Evolutionary conservation across 129 eudicot species (phyloP).

Genomic region (Pittosporum tobira): DNA sequence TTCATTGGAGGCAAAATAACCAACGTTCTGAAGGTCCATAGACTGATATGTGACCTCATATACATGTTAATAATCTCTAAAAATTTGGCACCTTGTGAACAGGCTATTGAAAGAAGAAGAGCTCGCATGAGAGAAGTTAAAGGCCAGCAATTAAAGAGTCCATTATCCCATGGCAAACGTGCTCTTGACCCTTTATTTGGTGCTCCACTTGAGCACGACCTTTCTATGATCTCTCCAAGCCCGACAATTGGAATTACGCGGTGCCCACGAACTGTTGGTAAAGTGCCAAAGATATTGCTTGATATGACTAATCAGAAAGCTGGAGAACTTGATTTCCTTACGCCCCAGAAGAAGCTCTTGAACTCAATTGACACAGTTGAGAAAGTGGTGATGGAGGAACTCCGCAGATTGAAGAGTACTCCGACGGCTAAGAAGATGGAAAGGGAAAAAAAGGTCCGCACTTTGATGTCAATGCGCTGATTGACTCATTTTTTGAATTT

Average conservation of each 20-base stretch:
- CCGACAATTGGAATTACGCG: conserved; percentile 20
- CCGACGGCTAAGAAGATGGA: conserved; percentile 72
- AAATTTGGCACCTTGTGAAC: too few species aligned
- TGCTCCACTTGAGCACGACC: conserved; percentile 72
- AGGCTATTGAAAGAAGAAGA: conserved; percentile 87
- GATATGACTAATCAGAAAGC: conserved; percentile 22
- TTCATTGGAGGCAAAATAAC: too few species aligned
- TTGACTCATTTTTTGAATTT: conserved; percentile 9
- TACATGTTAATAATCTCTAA: too few species aligned
- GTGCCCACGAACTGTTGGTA: conserved; percentile 32
- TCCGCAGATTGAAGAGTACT: conserved; percentile 45
- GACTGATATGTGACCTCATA: too few species aligned
- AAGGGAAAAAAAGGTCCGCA: conserved; percentile 57
- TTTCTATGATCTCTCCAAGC: conserved; percentile 41
- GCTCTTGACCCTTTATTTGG: conserved; percentile 25
- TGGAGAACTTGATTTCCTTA: conserved; percentile 38
- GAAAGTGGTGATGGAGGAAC: conserved; percentile 72
- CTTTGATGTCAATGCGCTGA: conserved; percentile 80
- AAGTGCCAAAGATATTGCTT: conserved; percentile 39
- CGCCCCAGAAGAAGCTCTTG: conserved; percentile 79
- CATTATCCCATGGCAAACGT: conserved; percentile 22
- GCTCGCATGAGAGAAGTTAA: conserved; percentile 32
- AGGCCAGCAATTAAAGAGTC: conserved; percentile 43
- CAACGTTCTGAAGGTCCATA: too few species aligned
- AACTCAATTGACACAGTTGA: conserved; percentile 71